Base-by-base conservation (phyloP, 1,139 yeast species). In the Yamadazyma conglobata region DNA sequence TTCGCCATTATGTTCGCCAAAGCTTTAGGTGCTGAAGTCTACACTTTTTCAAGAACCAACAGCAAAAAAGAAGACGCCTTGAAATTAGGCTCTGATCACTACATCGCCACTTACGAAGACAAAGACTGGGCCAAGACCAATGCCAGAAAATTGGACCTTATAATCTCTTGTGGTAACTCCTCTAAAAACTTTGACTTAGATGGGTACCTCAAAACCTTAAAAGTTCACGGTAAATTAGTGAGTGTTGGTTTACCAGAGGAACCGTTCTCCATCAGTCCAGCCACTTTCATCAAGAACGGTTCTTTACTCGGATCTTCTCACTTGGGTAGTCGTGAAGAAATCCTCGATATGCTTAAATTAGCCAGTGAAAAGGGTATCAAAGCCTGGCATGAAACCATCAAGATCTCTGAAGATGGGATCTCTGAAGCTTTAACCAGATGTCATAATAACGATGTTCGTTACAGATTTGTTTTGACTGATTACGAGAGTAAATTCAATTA, bases 391-490 rank as follows among this genome's bases (percentile, higher is more conserved):
- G 82, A 77, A 56, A 64, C 69, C 19, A 50, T 76, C 26, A 71
- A 74, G 28, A 58, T 77, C 38, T 58, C 63, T 33, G 77, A 71
- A 47, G 69, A 59, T 28, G 52, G 52, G 30, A 48, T 56, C 28
- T 40, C 50, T 18, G 46, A 43, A 26, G 67, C 63, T 9, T 58
- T 64, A 44, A 46, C 53, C 16, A 55, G 66, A 42, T 48, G 56
- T 31, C 23, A 32, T 47, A 48, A 23, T 52, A 41, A 42, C 77
- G 79, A 78, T 40, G 80, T 77, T 34, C 70, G 72, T 42, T 80
- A 78, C 54, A 73, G 87, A 60, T 73, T 77, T 48, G 79, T 79
- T 6, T 60, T 79, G 48, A 70, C 74, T 33, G 77, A 71, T 15
- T 73, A 62, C 48, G 74, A 74, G 40, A 62, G 73, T n/a, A 16